Evolutionary conservation across 169 alveolate species (phyloP).

Genomic region (Cardiosporidium cionae): DNA sequence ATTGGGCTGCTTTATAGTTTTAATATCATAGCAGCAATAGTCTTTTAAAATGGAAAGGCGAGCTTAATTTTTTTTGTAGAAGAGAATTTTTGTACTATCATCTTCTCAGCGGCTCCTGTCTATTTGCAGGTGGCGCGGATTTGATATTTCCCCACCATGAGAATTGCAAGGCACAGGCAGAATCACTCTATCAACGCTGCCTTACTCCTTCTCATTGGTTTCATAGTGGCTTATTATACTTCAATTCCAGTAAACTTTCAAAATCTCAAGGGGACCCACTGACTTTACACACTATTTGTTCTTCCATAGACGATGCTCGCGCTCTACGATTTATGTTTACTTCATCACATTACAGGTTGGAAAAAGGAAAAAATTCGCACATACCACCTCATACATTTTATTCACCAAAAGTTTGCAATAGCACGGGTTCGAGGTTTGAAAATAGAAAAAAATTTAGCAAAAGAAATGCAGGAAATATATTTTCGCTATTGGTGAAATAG

Average conservation of each 20-base stretch:
- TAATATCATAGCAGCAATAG: too few species aligned
- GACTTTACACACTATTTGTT: slow-evolving; percentile 64
- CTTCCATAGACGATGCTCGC: slow-evolving; percentile 47
- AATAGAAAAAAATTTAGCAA: too few species aligned
- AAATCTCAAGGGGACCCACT: not conserved
- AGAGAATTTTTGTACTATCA: not conserved
- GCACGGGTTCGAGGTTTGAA: too few species aligned
- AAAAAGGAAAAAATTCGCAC: too few species aligned
- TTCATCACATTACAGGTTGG: not conserved
- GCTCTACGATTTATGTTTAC: not conserved
- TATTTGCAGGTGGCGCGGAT: slow-evolving; percentile 87
- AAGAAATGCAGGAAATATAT: too few species aligned
- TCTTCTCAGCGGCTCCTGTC: not conserved
- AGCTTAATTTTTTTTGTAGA: too few species aligned
- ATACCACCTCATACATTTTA: too few species aligned
- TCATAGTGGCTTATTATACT: not conserved
- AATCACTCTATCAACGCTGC: slow-evolving; percentile 25
- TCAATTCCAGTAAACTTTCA: too few species aligned
- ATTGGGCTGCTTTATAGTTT: too few species aligned
- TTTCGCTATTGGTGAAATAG: too few species aligned
- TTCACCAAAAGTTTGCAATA: too few species aligned
- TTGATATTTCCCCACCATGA: slow-evolving; percentile 98
- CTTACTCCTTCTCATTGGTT: not conserved
- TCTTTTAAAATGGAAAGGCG: too few species aligned
- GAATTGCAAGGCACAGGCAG: slow-evolving; percentile 96